Percentiles rank a stretch among this genome's conserved stretches.
Conservation (phyloP, 1,139 yeast species). For the Scheffersomyces segobiensis region DNA sequence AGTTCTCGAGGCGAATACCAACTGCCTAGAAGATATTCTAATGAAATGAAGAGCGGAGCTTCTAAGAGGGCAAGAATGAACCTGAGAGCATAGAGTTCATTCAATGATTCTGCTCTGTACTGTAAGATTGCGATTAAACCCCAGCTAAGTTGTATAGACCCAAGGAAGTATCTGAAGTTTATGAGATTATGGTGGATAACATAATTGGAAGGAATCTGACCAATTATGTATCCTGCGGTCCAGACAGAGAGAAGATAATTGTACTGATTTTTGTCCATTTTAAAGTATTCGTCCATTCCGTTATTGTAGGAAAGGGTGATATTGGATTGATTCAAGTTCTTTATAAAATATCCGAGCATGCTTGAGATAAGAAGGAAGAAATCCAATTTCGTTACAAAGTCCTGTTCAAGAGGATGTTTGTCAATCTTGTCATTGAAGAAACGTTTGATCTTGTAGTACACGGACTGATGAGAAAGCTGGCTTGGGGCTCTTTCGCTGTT, state of each 20-base stretch:
- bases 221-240: slow-evolving; percentile 57
- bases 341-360: slow-evolving; percentile 43
- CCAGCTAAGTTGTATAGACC: not conserved
- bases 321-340: slow-evolving; percentile 18
- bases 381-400: slow-evolving; percentile 43
- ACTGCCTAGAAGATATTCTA: slow-evolving; percentile 22
- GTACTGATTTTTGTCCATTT: slow-evolving; percentile 13
- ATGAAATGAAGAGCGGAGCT: slow-evolving; percentile 56
- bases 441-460: slow-evolving; percentile 5
- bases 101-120: slow-evolving; percentile 3
- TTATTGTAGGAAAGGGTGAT: slow-evolving; percentile 14
- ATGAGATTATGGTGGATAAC: slow-evolving; percentile 15
- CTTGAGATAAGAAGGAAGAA: slow-evolving; percentile 45
- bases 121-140: slow-evolving; percentile 1
- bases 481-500: not conserved
- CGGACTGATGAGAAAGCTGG: not conserved
- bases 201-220: slow-evolving; percentile 55
- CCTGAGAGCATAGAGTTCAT: slow-evolving; percentile 52
- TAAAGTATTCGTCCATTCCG: slow-evolving; percentile 14
- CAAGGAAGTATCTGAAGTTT: not conserved
- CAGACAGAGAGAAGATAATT: slow-evolving; percentile 47
- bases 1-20: slow-evolving; percentile 27
- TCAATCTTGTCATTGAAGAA: slow-evolving; percentile 12
- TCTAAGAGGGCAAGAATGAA: slow-evolving; percentile 58
- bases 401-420: slow-evolving; percentile 36